A percentile compares a stretch with the other conserved stretches of the same genome.
phyloP scores from a whole-genome alignment of 2,329 filamentous ascomycete genomes.

The Phoma sp. region DNA sequence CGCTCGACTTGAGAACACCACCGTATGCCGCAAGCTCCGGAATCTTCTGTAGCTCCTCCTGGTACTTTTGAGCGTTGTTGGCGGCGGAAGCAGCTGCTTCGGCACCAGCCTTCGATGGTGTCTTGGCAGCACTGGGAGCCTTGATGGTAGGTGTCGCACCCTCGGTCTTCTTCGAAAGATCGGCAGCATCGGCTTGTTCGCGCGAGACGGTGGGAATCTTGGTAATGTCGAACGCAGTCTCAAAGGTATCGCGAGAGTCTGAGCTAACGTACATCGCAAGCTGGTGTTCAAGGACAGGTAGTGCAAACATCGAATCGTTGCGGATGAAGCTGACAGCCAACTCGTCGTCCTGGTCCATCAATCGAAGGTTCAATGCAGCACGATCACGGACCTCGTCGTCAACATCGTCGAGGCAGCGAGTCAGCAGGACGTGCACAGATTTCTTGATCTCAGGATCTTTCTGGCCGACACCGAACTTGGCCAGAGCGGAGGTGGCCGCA shows the following conservation, averaged over 20 bases:
- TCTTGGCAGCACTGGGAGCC: constrained; percentile 83
- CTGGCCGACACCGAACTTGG: constrained; percentile 95
- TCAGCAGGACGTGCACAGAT: constrained; percentile 90
- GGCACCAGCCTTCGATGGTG: constrained; percentile 68
- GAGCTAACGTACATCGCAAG: constrained; percentile 97
- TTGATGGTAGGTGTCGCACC: constrained; percentile 92
- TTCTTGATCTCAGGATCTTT: constrained; percentile 96
- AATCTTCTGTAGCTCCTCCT: constrained; percentile 83
- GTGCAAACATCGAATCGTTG: constrained; percentile 94
- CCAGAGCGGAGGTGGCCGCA: constrained; percentile 90
- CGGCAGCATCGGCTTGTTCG: constrained; percentile 94
- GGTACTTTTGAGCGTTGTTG: constrained; percentile 85
- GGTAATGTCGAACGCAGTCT: constrained; percentile 85
- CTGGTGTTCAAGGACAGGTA: constrained; percentile 95
- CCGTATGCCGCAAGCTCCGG: constrained; percentile 92
- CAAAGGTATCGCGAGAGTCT: constrained; percentile 84
- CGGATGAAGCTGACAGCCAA: constrained; percentile 87
- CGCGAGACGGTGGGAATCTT: constrained; percentile 91
- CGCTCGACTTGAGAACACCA: constrained; percentile 87
- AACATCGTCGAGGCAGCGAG: constrained; percentile 91
- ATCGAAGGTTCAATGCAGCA: constrained; percentile 85
- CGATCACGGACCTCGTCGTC: constrained; percentile 98
- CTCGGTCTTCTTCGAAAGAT: constrained; percentile 95
- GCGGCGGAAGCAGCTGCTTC: constrained; percentile 78
- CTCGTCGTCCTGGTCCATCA: constrained; percentile 91